phyloP scores from a whole-genome alignment of 345 rosid genomes.

The Microcos paniculata region DNA sequence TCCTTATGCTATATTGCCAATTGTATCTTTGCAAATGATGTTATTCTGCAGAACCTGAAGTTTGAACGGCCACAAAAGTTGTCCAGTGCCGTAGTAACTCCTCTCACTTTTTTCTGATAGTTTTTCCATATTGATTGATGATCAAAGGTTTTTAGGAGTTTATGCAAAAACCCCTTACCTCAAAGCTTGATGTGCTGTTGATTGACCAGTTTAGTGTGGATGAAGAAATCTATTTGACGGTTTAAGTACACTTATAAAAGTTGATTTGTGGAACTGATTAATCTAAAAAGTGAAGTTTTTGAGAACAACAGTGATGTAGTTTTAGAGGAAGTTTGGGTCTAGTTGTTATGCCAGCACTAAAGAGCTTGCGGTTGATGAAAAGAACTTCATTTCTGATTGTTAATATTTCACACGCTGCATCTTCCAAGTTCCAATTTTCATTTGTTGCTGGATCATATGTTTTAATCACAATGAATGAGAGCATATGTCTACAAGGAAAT shows the following conservation, averaged over 20 bases:
- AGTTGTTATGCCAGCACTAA: background rate
- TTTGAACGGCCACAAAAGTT: no score
- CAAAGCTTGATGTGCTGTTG: background rate
- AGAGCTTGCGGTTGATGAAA: background rate
- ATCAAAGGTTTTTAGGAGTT: background rate
- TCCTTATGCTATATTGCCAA: background rate
- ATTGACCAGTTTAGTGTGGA: background rate
- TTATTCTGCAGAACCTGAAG: background rate
- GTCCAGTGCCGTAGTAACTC: background rate
- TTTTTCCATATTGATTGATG: background rate
- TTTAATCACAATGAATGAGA: background rate
- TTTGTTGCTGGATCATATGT: background rate
- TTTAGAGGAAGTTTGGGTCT: background rate
- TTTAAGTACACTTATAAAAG: background rate
- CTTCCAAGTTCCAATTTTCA: background rate
- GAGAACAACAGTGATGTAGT: background rate
- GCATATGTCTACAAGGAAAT: background rate
- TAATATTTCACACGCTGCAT: background rate
- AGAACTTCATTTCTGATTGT: background rate
- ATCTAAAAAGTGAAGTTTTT: background rate
- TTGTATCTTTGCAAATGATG: background rate
- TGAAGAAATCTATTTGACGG: background rate
- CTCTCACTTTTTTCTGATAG: background rate
- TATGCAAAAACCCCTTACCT: background rate
- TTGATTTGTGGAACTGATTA: background rate